A percentile compares a stretch with the other conserved stretches of the same genome.
Conservation (phyloP, 2,329 filamentous ascomycete genomes). For the Lachnellula willkommii region DNA sequence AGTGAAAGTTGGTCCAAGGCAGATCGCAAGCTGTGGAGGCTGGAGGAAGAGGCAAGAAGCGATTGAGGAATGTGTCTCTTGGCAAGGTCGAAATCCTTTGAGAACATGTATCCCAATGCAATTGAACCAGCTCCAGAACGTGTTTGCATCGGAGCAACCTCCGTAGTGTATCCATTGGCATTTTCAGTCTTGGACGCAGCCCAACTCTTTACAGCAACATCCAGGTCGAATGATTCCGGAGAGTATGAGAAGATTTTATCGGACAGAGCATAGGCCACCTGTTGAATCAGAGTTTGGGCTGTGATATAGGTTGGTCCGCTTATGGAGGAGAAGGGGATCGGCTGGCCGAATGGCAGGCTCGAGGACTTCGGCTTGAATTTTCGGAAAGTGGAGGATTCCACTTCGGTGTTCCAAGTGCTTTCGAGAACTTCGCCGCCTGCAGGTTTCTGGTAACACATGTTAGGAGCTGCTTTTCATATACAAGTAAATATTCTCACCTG, state of each 20-base stretch:
- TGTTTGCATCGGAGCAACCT: conserved; percentile 77
- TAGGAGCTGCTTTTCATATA: neutral
- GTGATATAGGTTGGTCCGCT: conserved; percentile 88
- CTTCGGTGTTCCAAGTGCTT: conserved; percentile 29
- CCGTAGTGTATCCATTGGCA: conserved; percentile 72
- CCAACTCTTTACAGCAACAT: conserved; percentile 78
- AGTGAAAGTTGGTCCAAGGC: conserved; percentile 87
- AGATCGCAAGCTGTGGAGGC: conserved; percentile 72
- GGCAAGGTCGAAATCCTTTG: conserved; percentile 86
- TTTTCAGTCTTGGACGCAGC: conserved; percentile 64
- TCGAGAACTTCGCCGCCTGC: conserved; percentile 23
- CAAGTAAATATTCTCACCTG: conserved; percentile 10
- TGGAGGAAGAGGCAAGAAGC: conserved; percentile 79
- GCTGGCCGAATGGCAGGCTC: conserved; percentile 53
- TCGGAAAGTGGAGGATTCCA: conserved; percentile 20
- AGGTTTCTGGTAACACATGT: conserved; percentile 20
- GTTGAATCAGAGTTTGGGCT: conserved; percentile 88
- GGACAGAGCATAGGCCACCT: conserved; percentile 89
- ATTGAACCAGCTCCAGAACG: conserved; percentile 84
- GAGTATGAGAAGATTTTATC: conserved; percentile 98
- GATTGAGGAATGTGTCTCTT: conserved; percentile 91
- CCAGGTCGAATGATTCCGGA: conserved; percentile 86
- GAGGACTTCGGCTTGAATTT: conserved; percentile 38
- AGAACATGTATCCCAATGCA: conserved; percentile 95
- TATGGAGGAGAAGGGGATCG: conserved; percentile 54